Base-by-base conservation (phyloP, 225 moss, liverwort and hornwort species). In the Straminergon stramineum region DNA sequence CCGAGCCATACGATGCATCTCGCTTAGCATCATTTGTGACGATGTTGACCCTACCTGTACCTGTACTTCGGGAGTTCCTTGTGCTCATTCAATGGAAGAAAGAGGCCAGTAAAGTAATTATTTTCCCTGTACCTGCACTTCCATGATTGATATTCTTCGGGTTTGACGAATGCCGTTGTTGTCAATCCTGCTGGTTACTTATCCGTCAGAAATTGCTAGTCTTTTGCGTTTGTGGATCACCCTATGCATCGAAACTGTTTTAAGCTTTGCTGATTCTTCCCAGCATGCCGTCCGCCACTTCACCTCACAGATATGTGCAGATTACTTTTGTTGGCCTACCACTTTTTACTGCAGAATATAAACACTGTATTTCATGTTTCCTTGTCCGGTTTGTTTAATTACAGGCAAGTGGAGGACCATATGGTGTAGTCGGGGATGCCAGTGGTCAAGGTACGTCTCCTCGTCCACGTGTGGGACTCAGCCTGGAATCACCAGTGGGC, bases 1-100 rank as follows among this genome's bases (percentile, higher is more conserved):
- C 96, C 30, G 99, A 99, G 89, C 99, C 97, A 13, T 99, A 97
- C 88, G 97, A 99, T 96, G 95, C 99, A 41, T 99, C 97, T 88
- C 95, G 99, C 66, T 89, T 99, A 94, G 96, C 96, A 65, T 97
- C 97, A 43, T 97, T 97, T 63, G 96, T 99, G 82, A 99, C 97
- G 27, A 97, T 97, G 97, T 91, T 99, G 90, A 97, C 99, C n/a
- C 88, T 99, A 39, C 99, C 99, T 66, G 94, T 97, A 48, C 94
- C 96, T 85, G 94, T 95, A 60, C 95, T 99, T 87, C 96, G 99
- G 37, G 97, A 99, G 87, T 97, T 99, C 91, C 93, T 99, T 76
- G 92, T 96, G 89, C 97, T 99, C 62, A 96, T 99, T 80, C 93
- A 95, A 45, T 99, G 96, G 97, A 95, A 97, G 88, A 95, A 96